Conservation (phyloP, 371 early-diverging fungal genomes). For the Dichotomocladium elegans region DNA sequence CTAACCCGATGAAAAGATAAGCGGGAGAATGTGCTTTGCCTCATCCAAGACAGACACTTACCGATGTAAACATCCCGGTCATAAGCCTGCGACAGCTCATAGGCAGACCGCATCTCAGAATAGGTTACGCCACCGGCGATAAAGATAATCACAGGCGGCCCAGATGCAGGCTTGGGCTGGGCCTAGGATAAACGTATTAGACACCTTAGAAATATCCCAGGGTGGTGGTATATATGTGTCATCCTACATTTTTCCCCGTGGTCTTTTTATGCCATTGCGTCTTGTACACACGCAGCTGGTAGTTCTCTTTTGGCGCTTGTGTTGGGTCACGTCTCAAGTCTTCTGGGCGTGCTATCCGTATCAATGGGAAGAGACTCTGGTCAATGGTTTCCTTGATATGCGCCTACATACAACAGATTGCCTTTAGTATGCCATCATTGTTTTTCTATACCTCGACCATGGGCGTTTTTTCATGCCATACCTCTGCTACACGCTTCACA, state of each 20-base stretch:
- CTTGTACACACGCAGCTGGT: slow-evolving; percentile 45
- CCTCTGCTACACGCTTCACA: slow-evolving; percentile 54
- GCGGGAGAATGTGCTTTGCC: background rate
- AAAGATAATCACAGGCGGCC: slow-evolving; percentile 68
- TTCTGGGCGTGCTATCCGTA: slow-evolving; percentile 47
- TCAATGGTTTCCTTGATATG: slow-evolving; percentile 61
- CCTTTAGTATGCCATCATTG: background rate
- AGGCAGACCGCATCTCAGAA: slow-evolving; percentile 84
- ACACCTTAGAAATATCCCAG: background rate
- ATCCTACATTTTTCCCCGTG: slow-evolving; percentile 19
- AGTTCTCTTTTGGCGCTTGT: slow-evolving; percentile 26
- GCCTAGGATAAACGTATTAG: slow-evolving; percentile 29
- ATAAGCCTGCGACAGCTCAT: slow-evolving; percentile 71
- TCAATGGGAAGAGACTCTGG: slow-evolving; percentile 53
- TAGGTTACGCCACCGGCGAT: slow-evolving; percentile 91
- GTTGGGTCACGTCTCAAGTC: slow-evolving; percentile 25
- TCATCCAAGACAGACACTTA: slow-evolving; percentile 11
- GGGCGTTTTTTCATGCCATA: slow-evolving; percentile 1
- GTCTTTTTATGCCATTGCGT: slow-evolving; percentile 59
- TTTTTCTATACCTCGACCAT: background rate
- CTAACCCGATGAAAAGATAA: slow-evolving; percentile 20
- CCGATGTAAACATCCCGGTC: slow-evolving; percentile 84
- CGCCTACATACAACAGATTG: slow-evolving; percentile 25
- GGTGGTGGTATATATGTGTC: background rate
- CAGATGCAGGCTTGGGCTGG: slow-evolving; percentile 44